Conservation (phyloP, 2,329 filamentous ascomycete species). For the Colletotrichum trifolii region DNA sequence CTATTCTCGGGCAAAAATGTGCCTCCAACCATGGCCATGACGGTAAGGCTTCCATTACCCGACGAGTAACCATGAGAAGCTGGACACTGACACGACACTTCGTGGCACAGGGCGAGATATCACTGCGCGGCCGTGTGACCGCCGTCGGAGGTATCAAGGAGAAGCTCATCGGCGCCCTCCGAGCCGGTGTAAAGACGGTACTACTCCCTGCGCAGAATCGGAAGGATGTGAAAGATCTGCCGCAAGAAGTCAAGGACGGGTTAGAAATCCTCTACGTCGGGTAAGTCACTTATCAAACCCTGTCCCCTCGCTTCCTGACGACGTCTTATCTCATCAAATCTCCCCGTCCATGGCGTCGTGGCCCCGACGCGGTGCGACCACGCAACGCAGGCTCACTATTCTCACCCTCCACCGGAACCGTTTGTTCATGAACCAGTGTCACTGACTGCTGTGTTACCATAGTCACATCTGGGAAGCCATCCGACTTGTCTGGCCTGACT, state of each 20-base stretch:
- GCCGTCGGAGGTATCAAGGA: constrained; percentile 98
- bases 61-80: not conserved
- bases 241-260: constrained; percentile 87
- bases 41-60: constrained; percentile 61
- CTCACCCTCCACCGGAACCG: constrained; percentile 21
- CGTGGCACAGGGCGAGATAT: constrained; percentile 70
- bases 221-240: constrained; percentile 92
- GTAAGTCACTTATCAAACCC: constrained; percentile 62
- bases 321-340: constrained; percentile 28
- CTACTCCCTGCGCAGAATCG: constrained; percentile 87
- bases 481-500: constrained; percentile 90
- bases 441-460: constrained; percentile 37
- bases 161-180: constrained; percentile 93
- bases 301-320: constrained; percentile 33
- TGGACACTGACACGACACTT: constrained; percentile 29
- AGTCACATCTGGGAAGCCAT: constrained; percentile 97
- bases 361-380: constrained; percentile 35
- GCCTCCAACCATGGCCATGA: constrained; percentile 95
- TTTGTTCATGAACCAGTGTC: constrained; percentile 35
- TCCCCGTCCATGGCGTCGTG: constrained; percentile 31
- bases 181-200: constrained; percentile 95
- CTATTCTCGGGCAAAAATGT: constrained; percentile 89
- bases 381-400: constrained; percentile 32
- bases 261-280: constrained; percentile 90
- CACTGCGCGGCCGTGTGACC: constrained; percentile 88